Evolutionary conservation across 352 stramenopile species (phyloP), one percentile per base, ranked within the genome.

Genomic region (Nothophytophthora sp.): DNA sequence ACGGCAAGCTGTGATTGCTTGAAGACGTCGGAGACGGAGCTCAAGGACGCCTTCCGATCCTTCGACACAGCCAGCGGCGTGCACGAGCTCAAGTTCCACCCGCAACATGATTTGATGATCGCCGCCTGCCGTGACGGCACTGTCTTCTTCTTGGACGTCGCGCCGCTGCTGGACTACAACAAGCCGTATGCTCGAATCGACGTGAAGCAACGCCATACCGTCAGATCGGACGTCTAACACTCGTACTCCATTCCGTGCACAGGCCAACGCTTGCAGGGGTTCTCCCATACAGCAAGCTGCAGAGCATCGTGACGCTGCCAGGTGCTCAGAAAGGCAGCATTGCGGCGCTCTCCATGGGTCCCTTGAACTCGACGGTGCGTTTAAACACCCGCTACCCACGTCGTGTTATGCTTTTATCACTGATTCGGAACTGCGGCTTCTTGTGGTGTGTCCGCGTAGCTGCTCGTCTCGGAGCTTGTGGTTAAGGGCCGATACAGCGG

Each of bases 101-200:
- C 52, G 8, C 65, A 83, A 24, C 80, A 93, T 35, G 70, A 82
- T 6, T 51, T 78, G 1, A 67, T 88, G 36, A 86, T 61, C 12
- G 77, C 67, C 9, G 53, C 73, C 7, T 74, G 67, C 16, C 83
- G 75, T 25, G 82, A 91, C 29, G 82, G 82, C n/a, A 78, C 69
- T 0, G 63, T 84, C 8, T 90, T 80, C 54, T 81, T 91, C 34
- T 84, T 89, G 32, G 77, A 92, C 22, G 55, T 88, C 20, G 59
- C 70, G 0, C 70, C 69, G 11, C 36, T 91, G 20, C 50, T 79
- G 4, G 60, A 68, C 8, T 70, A 83, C 27, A 83, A 72, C 37
- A 86, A 81, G 41, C 56, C 68, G 69, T 87, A 63, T 19, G 67
- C 50, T n/a, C n/a, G n/a, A n/a, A n/a, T n/a, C n/a, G n/a, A n/a